Evolutionary conservation across 768 basidiomycete genomes (phyloP), one percentile per base, ranked within the genome.

Genomic region (Naematelia aurantialba): DNA sequence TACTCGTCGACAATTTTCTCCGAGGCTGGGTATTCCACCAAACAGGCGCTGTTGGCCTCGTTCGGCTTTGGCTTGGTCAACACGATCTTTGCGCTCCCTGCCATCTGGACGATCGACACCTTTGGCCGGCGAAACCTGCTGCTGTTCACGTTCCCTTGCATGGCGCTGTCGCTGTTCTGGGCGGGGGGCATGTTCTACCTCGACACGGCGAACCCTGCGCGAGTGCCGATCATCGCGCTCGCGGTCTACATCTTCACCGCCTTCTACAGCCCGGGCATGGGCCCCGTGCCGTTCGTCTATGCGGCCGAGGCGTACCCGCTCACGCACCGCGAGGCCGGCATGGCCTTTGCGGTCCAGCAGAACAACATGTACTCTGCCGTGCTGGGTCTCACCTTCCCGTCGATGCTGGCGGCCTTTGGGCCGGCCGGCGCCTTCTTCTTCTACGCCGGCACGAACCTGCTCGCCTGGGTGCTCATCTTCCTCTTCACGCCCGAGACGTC

Each of bases 261-360:
- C 17, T 58, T 62, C 42, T 72, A 74, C 60, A 60, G 56, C 1
- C 58, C 85, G 83, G 69, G 80, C 85, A 89, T 89, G 79, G 91
- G 89, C 0, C 90, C 91, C 5, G 89, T 93, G 5, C 91, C 91
- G 0, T 92, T 87, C 56, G 56, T 47, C 54, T 63, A 56, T 59
- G 57, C 52, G 34, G 27, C 90, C 2, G 91, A 93, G 76, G 89
- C 87, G 13, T 94, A 89, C 83, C 91, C 90, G 3, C 81, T 93
- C 45, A 86, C 86, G 26, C 83, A 87, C 59, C 81, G 89, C 68
- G 87, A 89, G 67, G 81, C 87, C 79, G 88, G 87, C 44, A 89
- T 89, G 88, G 82, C 82, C 45, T 84, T 83, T 65, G 85, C 87
- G 8, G 87, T 85, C 0, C 81, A 84, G 11, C 79, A 81, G 25